phyloP scores from a whole-genome alignment of 2,329 filamentous ascomycete genomes.

The Ceratocystis harringtonii region DNA sequence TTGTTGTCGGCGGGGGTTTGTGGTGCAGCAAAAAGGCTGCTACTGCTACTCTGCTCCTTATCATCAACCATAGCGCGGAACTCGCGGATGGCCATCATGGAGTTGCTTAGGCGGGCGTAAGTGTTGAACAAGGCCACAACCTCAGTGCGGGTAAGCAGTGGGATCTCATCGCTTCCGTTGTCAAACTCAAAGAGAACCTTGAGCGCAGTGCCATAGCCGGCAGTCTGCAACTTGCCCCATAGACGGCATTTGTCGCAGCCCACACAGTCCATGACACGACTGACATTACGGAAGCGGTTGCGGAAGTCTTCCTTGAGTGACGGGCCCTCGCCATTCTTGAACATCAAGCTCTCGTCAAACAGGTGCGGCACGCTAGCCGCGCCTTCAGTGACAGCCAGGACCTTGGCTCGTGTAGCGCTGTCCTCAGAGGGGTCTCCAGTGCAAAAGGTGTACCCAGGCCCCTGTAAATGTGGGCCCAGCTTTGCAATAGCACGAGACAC shows the following conservation, averaged over 20 bases:
- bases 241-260: slow-evolving; percentile 97
- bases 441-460: slow-evolving; percentile 70
- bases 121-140: slow-evolving; percentile 92
- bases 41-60: slow-evolving; percentile 22
- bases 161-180: slow-evolving; percentile 46
- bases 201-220: slow-evolving; percentile 83
- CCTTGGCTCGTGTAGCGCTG: slow-evolving; percentile 60
- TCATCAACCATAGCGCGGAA: slow-evolving; percentile 46
- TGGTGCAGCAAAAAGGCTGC: neutral
- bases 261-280: slow-evolving; percentile 93
- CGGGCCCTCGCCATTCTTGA: slow-evolving; percentile 59
- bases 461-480: slow-evolving; percentile 61
- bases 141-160: slow-evolving; percentile 71
- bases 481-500: slow-evolving; percentile 83
- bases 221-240: slow-evolving; percentile 94
- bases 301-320: slow-evolving; percentile 93
- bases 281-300: slow-evolving; percentile 93
- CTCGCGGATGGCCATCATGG: slow-evolving; percentile 55
- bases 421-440: slow-evolving; percentile 73
- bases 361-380: slow-evolving; percentile 61
- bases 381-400: slow-evolving; percentile 57
- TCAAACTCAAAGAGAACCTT: slow-evolving; percentile 96
- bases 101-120: slow-evolving; percentile 71
- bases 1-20: neutral
- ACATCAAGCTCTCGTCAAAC: slow-evolving; percentile 93